A percentile compares a stretch with the other conserved stretches of the same genome.
Evolutionary conservation across 1,284 basidiomycete genomes (phyloP).

Genomic region (Stereum hirsutum): DNA sequence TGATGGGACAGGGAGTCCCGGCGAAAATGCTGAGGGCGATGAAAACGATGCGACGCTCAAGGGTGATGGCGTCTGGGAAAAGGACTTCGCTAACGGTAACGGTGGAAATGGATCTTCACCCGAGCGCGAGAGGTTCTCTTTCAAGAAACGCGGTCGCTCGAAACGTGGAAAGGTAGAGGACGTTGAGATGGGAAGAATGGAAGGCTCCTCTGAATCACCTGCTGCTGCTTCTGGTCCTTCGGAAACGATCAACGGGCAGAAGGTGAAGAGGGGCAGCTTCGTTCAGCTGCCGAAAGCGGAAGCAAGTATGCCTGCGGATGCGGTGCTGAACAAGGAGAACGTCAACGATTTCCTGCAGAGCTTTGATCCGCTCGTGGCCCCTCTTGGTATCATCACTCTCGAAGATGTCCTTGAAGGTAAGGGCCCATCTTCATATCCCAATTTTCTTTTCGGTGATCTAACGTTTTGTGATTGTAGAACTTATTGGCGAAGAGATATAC

Average conservation of each 20-base stretch:
- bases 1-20: too few species aligned
- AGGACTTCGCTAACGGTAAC: conserved; percentile 10
- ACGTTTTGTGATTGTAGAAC: conserved; percentile 34
- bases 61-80: conserved; percentile 19
- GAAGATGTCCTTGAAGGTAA: conserved; percentile 87
- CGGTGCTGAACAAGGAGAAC: conserved; percentile 59
- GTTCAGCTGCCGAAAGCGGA: conserved; percentile 33
- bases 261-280: conserved; percentile 32
- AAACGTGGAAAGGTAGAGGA: conserved; percentile 17
- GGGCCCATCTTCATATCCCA: conserved; percentile 9
- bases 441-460: neutral
- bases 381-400: conserved; percentile 87
- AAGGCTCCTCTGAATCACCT: neutral
- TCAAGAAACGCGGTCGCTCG: conserved; percentile 14
- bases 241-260: neutral
- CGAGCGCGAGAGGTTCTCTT: conserved; percentile 11
- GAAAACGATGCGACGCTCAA: conserved; percentile 24
- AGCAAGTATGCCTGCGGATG: conserved; percentile 84
- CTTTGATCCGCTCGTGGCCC: conserved; percentile 66
- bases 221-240: neutral
- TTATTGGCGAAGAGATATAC: conserved; percentile 86
- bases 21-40: conserved; percentile 25
- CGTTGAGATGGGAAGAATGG: conserved; percentile 26
- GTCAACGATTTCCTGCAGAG: conserved; percentile 61
- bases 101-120: too few species aligned